Conservation (phyloP, 352 stramenopile species). For the Elongisporangium prolatum region DNA sequence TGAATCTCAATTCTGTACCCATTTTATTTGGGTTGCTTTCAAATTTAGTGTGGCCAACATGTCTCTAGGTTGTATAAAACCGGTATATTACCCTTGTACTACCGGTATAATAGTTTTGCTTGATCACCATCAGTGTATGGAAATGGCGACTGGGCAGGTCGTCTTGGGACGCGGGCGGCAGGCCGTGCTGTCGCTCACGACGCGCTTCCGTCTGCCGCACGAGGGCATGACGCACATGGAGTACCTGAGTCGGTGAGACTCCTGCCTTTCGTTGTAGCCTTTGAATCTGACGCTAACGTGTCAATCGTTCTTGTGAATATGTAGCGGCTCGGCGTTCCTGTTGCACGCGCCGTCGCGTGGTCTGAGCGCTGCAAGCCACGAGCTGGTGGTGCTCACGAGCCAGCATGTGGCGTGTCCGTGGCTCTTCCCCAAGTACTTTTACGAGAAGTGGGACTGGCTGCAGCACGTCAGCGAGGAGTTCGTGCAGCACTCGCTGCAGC, state of each 20-base stretch:
- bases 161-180: conserved; percentile 11
- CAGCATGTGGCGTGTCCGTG: conserved; percentile 81
- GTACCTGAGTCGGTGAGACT: conserved; percentile 61
- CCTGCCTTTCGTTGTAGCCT: neutral
- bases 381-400: conserved; percentile 52
- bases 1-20: conserved; percentile 15
- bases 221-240: conserved; percentile 70
- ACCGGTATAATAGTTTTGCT: no score
- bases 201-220: conserved; percentile 72
- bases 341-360: conserved; percentile 17
- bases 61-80: no score
- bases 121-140: neutral
- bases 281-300: no score
- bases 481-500: conserved; percentile 61
- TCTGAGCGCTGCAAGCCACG: conserved; percentile 4
- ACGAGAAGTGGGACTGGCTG: conserved; percentile 77
- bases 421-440: conserved; percentile 74
- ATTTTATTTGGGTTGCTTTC: neutral
- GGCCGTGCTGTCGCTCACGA: conserved; percentile 70
- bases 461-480: conserved; percentile 77
- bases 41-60: neutral
- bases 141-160: neutral
- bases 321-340: conserved; percentile 67
- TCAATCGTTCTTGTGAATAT: neutral
- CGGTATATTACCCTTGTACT: no score